Base-by-base conservation (phyloP, 169 alveolate genomes). In the Plasmodium knowlesi region DNA sequence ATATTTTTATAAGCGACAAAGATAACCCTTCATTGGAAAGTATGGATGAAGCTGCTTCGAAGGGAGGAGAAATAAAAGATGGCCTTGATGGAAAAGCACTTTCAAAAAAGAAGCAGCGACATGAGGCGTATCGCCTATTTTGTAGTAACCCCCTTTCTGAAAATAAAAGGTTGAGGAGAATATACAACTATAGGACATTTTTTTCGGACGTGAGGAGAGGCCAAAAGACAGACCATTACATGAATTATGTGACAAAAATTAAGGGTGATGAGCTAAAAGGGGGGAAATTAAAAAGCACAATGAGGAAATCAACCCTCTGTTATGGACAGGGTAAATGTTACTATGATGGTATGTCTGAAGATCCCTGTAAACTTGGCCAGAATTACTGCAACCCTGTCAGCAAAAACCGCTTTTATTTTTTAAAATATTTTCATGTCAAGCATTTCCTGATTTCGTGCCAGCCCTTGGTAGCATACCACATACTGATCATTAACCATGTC, bases 381-480 rank as follows among this genome's bases (percentile, higher is more conserved):
- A 39, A 53, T 22, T 25, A 12, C 16, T 41, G 25, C 22, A n/a
- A 2, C 19, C 78, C 54, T 0, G 9, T 84, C 54, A 74, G 80
- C 34, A 74, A 84, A 22, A 73, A 84, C 61, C 76, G 41, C 57
- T 84, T 84, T 25, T 84, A 84, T 50, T 84, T 84, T 46, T 50
- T 84, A 84, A 72, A 74, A 84, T 41, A 84, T 74, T 84, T 84
- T 30, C 41, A 84, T 41, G 41, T 84, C 39, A 84, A 84, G 39
- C 80, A 84, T 73, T 84, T 84, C 39, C 57, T 84, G 16, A 72
- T 32, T 46, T 32, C 67, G 25, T 84, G 83, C 32, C 93, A 84
- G 37, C 93, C 93, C 1, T 53, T 84, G 78, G 80, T 84, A 84
- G 93, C 93, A 6, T 84, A 84, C 41, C 93, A 84, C 43, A 84